Conservation (phyloP, 192 early-diverging fungal species). For the Linnemannia schmuckeri region DNA sequence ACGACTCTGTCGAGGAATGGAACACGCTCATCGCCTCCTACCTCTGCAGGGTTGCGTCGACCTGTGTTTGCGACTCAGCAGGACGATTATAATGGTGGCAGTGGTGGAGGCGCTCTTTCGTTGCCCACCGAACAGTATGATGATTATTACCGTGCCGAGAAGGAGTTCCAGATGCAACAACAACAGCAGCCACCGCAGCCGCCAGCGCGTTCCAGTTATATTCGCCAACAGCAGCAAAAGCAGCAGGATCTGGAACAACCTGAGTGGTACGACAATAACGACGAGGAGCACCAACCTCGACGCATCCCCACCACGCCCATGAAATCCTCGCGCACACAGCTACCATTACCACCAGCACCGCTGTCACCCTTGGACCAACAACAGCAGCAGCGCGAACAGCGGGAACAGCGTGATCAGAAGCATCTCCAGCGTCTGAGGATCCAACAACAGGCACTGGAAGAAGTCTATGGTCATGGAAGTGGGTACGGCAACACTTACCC, state of each 20-base stretch:
- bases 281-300: slow-evolving; percentile 1
- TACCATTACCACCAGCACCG: not conserved
- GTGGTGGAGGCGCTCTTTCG: not conserved
- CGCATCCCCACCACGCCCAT: slow-evolving; percentile 5
- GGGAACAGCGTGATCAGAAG: slow-evolving; percentile 23
- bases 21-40: slow-evolving; percentile 22
- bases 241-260: slow-evolving; percentile 2
- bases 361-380: not conserved
- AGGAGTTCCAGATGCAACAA: not conserved
- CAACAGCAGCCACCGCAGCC: slow-evolving; percentile 4
- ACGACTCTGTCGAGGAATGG: not conserved
- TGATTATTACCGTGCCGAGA: slow-evolving; percentile 13
- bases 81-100: not conserved
- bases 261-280: slow-evolving; percentile 27
- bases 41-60: not conserved
- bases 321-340: not conserved
- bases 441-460: slow-evolving; percentile 35
- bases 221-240: slow-evolving; percentile 4
- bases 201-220: not conserved
- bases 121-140: slow-evolving; percentile 17
- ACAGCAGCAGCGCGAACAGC: slow-evolving; percentile 8
- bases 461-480: slow-evolving; percentile 25
- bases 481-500: slow-evolving; percentile 7
- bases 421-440: slow-evolving; percentile 24
- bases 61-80: not conserved